A percentile compares a stretch with the other conserved stretches of the same genome.
These are phyloP conservation scores for Oryza glaberrima DNA, from an alignment of 176 grass and related monocot species.

Conservation along the genomic window DNA sequence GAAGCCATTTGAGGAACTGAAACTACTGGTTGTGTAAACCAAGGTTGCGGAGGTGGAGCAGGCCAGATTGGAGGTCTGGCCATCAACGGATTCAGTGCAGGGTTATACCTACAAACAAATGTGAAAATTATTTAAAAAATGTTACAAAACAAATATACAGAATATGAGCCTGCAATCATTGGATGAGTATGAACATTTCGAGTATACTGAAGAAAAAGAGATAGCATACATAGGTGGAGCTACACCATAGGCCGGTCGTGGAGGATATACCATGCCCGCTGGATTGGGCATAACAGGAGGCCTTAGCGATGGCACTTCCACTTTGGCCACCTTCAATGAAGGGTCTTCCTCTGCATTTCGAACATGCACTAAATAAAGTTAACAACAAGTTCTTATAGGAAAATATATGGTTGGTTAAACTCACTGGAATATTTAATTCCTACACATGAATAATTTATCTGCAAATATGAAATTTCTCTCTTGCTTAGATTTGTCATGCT, in stretches of 20 bases:
- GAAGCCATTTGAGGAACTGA: constrained; percentile 51
- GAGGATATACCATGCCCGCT: constrained; percentile 61
- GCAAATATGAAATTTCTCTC: not conserved
- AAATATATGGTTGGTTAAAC: constrained; percentile 29
- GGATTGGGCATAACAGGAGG: constrained; percentile 64
- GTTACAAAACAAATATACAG: not conserved
- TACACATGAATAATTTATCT: not conserved
- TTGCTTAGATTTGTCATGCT: not conserved
- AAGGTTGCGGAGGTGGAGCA: constrained; percentile 54
- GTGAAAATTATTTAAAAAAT: constrained; percentile 17
- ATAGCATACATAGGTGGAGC: constrained; percentile 72
- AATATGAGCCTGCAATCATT: not conserved
- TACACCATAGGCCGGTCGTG: constrained; percentile 64
- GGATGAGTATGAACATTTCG: not conserved
- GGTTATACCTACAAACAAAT: constrained; percentile 76
- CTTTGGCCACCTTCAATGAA: constrained; percentile 72
- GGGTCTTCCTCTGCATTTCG: constrained; percentile 75
- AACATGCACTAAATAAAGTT: constrained; percentile 32
- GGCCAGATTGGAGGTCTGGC: constrained; percentile 64
- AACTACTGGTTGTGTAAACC: constrained; percentile 65
- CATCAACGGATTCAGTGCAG: constrained; percentile 60
- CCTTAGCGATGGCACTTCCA: constrained; percentile 67
- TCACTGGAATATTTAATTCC: not conserved
- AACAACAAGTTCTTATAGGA: not conserved
- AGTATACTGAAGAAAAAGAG: constrained; percentile 28